These are phyloP conservation scores for Serendipita vermifera DNA, from an alignment of 768 basidiomycete species.

Conservation along the genomic window DNA sequence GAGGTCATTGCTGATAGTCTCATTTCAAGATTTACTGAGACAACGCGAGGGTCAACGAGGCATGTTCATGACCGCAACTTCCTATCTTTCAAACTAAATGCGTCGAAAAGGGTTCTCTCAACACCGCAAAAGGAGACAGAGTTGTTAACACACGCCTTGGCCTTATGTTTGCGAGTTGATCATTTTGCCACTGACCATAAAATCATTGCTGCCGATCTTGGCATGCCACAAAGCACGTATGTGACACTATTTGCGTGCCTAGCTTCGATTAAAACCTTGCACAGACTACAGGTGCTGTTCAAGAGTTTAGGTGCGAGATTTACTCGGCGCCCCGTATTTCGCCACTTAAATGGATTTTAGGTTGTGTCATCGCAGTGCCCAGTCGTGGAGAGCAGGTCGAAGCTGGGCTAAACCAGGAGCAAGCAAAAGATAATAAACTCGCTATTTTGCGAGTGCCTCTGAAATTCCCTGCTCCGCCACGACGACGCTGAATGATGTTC, in stretches of 20 bases:
- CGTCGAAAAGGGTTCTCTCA: conserved; percentile 6
- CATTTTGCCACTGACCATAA: conserved; percentile 59
- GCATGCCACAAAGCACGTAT: conserved; percentile 50
- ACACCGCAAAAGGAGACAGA: conserved; percentile 62
- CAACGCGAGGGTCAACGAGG: conserved; percentile 50
- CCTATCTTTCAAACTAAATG: too few species aligned
- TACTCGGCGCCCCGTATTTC: neutral
- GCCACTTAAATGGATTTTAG: conserved; percentile 24
- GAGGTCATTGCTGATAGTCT: conserved; percentile 58
- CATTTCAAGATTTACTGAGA: conserved; percentile 69
- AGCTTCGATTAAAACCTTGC: neutral
- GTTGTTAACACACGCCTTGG: conserved; percentile 66
- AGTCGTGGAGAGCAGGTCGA: conserved; percentile 46
- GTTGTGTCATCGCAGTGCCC: conserved; percentile 57
- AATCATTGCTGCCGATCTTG: conserved; percentile 60
- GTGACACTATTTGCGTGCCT: conserved; percentile 20
- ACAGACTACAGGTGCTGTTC: conserved; percentile 55
- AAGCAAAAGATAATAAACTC: conserved; percentile 48
- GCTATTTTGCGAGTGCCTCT: conserved; percentile 68
- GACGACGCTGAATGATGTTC: conserved; percentile 1
- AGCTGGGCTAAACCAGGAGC: conserved; percentile 51
- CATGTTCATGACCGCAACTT: conserved; percentile 25
- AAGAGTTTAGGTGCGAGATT: conserved; percentile 51
- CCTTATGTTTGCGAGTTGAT: conserved; percentile 67
- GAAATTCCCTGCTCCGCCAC: conserved; percentile 58